Conservation (phyloP, 2,329 filamentous ascomycete genomes). For the Colletotrichum cereale region DNA sequence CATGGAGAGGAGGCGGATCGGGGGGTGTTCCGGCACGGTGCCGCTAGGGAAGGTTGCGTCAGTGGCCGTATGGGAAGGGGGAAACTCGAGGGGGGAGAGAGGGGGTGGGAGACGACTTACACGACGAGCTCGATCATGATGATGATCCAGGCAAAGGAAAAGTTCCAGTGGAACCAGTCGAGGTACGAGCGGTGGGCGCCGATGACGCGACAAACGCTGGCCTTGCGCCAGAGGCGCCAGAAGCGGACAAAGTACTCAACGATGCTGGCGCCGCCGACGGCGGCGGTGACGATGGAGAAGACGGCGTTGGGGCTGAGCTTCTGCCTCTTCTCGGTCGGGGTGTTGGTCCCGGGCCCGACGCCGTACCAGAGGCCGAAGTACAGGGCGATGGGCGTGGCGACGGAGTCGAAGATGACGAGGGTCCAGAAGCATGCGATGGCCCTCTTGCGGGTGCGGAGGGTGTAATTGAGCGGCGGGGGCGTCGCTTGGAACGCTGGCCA, state of each 20-base stretch:
- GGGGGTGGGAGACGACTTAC: conserved; percentile 37
- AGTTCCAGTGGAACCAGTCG: conserved; percentile 70
- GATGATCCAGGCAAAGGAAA: conserved; percentile 65
- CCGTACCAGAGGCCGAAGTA: conserved; percentile 73
- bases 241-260: conserved; percentile 65
- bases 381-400: conserved; percentile 68
- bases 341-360: conserved; percentile 45
- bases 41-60: conserved; percentile 29
- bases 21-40: conserved; percentile 42
- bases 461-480: conserved; percentile 41
- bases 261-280: conserved; percentile 65
- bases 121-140: conserved; percentile 69
- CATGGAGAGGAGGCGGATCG: conserved; percentile 66
- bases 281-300: conserved; percentile 66
- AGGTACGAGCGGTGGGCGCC: conserved; percentile 52
- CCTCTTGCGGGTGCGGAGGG: conserved; percentile 57
- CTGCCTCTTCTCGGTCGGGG: conserved; percentile 51
- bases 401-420: conserved; percentile 69
- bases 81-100: background rate
- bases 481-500: conserved; percentile 20
- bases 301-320: conserved; percentile 48
- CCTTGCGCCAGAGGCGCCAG: conserved; percentile 65
- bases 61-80: background rate
- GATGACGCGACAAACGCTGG: conserved; percentile 62
- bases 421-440: conserved; percentile 70